These are phyloP conservation scores for Cylindrotheca closterium DNA, from an alignment of 108 stramenopile genomes.

Conservation along the genomic window DNA sequence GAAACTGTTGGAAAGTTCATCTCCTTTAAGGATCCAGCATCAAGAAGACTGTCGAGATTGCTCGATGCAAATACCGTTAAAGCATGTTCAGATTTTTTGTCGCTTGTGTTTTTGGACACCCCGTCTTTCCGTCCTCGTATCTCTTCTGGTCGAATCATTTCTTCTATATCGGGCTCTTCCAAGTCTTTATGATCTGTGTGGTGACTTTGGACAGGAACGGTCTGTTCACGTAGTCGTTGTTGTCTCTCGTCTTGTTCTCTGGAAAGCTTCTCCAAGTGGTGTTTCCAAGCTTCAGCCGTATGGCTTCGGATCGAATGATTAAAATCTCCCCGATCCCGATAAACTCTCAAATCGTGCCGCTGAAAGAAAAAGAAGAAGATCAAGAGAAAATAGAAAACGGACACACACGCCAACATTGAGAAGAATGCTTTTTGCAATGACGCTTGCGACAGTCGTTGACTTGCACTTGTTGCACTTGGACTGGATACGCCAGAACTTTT, in stretches of 20 bases:
- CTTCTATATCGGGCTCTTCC: constrained; percentile 24
- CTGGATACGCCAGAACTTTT: not conserved
- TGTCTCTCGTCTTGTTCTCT: too few relatives aligned
- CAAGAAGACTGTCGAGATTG: constrained; percentile 4
- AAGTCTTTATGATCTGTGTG: constrained; percentile 6
- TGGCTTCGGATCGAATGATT: too few relatives aligned
- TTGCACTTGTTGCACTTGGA: not conserved
- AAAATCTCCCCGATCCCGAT: too few relatives aligned
- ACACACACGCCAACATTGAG: constrained; percentile 19
- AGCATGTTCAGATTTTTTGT: too few relatives aligned
- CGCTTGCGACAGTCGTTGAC: constrained; percentile 14
- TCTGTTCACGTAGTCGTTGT: constrained; percentile 6
- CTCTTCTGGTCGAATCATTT: constrained; percentile 21
- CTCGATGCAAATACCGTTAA: too few relatives aligned
- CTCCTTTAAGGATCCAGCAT: constrained; percentile 16
- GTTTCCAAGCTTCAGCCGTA: too few relatives aligned
- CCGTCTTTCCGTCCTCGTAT: constrained; percentile 6
- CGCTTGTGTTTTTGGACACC: not conserved
- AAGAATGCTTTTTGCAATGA: constrained; percentile 17
- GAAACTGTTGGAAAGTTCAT: constrained; percentile 22
- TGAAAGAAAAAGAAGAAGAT: constrained; percentile 8
- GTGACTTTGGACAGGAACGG: too few relatives aligned
- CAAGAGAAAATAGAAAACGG: constrained; percentile 10
- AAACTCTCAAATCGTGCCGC: not conserved
- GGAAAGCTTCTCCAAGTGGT: too few relatives aligned